These are phyloP conservation scores for Batkoa obscura DNA, from an alignment of 371 early-diverging fungal genomes.

Conservation along the genomic window DNA sequence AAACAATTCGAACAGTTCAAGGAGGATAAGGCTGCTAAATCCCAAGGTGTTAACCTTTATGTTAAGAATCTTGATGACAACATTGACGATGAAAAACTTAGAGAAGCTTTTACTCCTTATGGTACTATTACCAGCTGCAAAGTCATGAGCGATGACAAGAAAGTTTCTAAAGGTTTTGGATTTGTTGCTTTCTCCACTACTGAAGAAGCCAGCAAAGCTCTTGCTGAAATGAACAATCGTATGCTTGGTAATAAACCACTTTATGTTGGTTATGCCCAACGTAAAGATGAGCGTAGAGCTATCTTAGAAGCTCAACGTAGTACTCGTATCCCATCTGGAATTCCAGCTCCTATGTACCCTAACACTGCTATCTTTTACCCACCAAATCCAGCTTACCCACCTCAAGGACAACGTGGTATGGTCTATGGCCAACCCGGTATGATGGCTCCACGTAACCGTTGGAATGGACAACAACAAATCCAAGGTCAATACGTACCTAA, in stretches of 20 bases:
- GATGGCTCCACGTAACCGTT: slow-evolving; percentile 23
- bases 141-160: slow-evolving; percentile 91
- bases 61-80: slow-evolving; percentile 95
- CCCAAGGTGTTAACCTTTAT: slow-evolving; percentile 95
- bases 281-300: slow-evolving; percentile 84
- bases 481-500: slow-evolving; percentile 15
- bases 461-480: not conserved
- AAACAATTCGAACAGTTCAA: slow-evolving; percentile 82
- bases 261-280: slow-evolving; percentile 94
- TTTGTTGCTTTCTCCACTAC: slow-evolving; percentile 84
- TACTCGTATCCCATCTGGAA: slow-evolving; percentile 38
- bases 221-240: slow-evolving; percentile 78
- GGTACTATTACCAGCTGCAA: slow-evolving; percentile 92
- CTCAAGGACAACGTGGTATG: slow-evolving; percentile 41
- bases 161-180: slow-evolving; percentile 62
- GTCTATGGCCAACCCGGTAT: slow-evolving; percentile 53
- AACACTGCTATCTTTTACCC: slow-evolving; percentile 8
- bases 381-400: slow-evolving; percentile 29
- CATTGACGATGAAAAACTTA: slow-evolving; percentile 85
- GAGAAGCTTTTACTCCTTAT: slow-evolving; percentile 85
- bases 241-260: slow-evolving; percentile 90
- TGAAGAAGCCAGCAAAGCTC: slow-evolving; percentile 81
- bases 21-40: slow-evolving; percentile 87
- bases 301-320: slow-evolving; percentile 89
- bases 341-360: slow-evolving; percentile 16